phyloP scores from a whole-genome alignment of 2,329 filamentous ascomycete species.

The Tolypocladium ophioglossoides region DNA sequence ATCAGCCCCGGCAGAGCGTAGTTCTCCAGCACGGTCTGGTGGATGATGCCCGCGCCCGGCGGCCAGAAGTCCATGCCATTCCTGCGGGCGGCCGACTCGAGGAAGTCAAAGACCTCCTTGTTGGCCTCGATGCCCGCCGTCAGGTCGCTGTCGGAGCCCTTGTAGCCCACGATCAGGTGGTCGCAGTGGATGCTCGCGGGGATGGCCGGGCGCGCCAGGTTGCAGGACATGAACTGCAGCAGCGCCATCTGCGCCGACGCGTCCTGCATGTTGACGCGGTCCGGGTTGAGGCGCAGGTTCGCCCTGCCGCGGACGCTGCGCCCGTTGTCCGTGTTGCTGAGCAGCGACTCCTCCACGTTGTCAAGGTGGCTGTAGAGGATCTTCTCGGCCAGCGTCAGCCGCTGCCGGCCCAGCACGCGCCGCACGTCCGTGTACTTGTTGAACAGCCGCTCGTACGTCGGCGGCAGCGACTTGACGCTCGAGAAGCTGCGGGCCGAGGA shows the following conservation, averaged over 20 bases:
- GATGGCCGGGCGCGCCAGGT: conserved; percentile 78
- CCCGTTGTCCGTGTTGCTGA: conserved; percentile 75
- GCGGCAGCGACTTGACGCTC: conserved; percentile 36
- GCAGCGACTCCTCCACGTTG: conserved; percentile 77
- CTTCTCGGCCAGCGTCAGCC: conserved; percentile 89
- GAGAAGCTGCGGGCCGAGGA: conserved; percentile 26
- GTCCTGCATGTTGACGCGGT: conserved; percentile 98
- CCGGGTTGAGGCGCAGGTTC: conserved; percentile 93
- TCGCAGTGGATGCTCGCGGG: conserved; percentile 98
- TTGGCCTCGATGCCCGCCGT: conserved; percentile 80
- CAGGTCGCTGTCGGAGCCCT: conserved; percentile 78
- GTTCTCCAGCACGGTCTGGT: conserved; percentile 96
- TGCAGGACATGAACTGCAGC: conserved; percentile 97
- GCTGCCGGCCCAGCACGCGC: conserved; percentile 54
- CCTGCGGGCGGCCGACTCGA: conserved; percentile 83
- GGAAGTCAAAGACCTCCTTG: conserved; percentile 94
- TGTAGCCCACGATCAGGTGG: conserved; percentile 94
- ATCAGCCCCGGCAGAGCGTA: conserved; percentile 94
- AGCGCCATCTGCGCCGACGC: conserved; percentile 97
- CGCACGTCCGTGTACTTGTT: conserved; percentile 66
- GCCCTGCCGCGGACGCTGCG: conserved; percentile 74
- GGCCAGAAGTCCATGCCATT: conserved; percentile 97
- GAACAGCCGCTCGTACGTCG: conserved; percentile 75
- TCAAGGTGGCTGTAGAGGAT: conserved; percentile 95
- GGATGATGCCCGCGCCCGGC: conserved; percentile 87